Base-by-base conservation (phyloP, 2,329 filamentous ascomycete species). In the Talaromyces sp. region DNA sequence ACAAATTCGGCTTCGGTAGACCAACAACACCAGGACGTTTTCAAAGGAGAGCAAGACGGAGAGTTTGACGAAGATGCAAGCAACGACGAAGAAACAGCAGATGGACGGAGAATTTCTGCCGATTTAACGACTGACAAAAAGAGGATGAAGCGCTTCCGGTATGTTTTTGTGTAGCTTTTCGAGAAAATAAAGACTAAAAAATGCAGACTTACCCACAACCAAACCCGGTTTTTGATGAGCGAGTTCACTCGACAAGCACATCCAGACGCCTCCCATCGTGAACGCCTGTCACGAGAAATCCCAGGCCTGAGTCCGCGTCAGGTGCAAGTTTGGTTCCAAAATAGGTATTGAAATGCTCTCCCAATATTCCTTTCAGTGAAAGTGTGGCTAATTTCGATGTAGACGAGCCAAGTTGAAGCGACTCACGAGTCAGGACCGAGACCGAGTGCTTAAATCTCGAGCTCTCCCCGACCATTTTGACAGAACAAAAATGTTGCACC, bases 271-370 rank as follows among this genome's bases (percentile, higher is more conserved):
- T 90, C 90, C 53, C 92, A 96, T 74, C 84, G 92, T 64, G 92
- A 96, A 72, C 84, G 91, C 53, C 80, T 97, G 41, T 93, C 92
- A 3, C 82, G 89, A 64, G 91, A 97, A 72, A 97, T 97, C 52
- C 92, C 93, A 32, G 93, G 92, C 0, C 78, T 97, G 54, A 96
- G 90, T 68, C 91, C 92, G 41, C 86, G 92, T 63, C 92, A 97
- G 73, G 93, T 97, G 26, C 92, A 97, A 75, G 92, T 97, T 55
- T 97, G 92, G 93, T 97, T 97, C 76, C 92, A 97, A 76, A 97
- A 97, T 76, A 86, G 92, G 92, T 96, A 83, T 68, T 82, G 26
- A 38, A 5, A 26, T 3, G 46, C 61, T 41, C 38, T 9, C 26
- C 10, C 8, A 55, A 56, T 51, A 8, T 52, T 52, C 26, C 26